These are phyloP conservation scores for Raddia guianensis DNA, from an alignment of 176 grass and related monocot genomes.

Conservation along the genomic window DNA sequence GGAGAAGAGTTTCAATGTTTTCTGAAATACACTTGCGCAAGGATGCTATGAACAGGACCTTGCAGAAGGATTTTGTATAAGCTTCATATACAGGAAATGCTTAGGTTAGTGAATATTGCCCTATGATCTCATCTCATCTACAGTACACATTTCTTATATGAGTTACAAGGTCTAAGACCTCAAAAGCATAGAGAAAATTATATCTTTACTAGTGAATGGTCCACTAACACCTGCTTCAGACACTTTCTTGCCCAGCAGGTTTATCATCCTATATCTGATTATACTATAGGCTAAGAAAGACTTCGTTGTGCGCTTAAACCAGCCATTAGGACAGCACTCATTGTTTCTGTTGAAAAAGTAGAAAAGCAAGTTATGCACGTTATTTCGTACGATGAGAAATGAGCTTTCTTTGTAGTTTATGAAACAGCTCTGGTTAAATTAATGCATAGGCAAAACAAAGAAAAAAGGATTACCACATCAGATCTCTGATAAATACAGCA, in stretches of 20 bases:
- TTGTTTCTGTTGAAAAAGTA: not conserved
- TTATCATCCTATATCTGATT: not conserved
- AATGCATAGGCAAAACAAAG: not conserved
- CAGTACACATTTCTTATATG: conserved; percentile 14
- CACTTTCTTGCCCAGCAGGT: not conserved
- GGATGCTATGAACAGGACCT: conserved; percentile 1
- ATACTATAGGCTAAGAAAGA: not conserved
- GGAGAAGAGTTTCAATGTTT: not conserved
- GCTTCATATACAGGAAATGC: not conserved
- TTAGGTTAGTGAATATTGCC: not conserved
- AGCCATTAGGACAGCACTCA: not conserved
- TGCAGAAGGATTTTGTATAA: conserved; percentile 12
- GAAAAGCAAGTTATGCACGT: not conserved
- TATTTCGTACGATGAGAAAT: conserved; percentile 18
- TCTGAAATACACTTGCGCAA: not conserved
- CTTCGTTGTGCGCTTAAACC: not conserved
- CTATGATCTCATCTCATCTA: conserved; percentile 28
- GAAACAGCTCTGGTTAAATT: conserved; percentile 20
- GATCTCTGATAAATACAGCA: conserved; percentile 94
- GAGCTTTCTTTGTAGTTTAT: not conserved
- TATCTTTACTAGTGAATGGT: not conserved
- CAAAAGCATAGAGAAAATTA: not conserved
- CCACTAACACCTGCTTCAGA: conserved; percentile 12
- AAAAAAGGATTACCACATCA: conserved; percentile 90
- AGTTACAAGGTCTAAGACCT: not conserved